Evolutionary conservation across 2,329 filamentous ascomycete species (phyloP).

Genomic region (Penicillium hordei): DNA sequence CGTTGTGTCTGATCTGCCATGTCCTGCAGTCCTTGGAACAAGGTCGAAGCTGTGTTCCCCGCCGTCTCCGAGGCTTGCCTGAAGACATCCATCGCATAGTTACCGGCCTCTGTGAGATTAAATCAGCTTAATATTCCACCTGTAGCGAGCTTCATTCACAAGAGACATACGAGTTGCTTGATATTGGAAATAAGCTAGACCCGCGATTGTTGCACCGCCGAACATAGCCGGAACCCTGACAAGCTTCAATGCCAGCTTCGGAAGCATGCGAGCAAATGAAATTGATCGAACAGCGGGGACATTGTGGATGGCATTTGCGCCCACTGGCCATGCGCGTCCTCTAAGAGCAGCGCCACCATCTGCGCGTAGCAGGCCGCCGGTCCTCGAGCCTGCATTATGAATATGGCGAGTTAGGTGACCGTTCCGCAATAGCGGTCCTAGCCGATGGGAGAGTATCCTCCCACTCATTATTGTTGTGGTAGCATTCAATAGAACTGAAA

Average conservation of each 20-base stretch:
- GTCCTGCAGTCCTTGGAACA: slow-evolving; percentile 71
- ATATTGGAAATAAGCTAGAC: slow-evolving; percentile 90
- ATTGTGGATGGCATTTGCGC: slow-evolving; percentile 80
- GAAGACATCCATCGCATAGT: slow-evolving; percentile 74
- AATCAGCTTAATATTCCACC: background rate
- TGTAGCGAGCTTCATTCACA: background rate
- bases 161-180: slow-evolving; percentile 75
- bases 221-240: slow-evolving; percentile 85
- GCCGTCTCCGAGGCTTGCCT: slow-evolving; percentile 71
- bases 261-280: slow-evolving; percentile 69
- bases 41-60: slow-evolving; percentile 63
- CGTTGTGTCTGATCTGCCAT: slow-evolving; percentile 75
- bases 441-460: slow-evolving; percentile 73
- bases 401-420: slow-evolving; percentile 61
- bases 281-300: slow-evolving; percentile 62
- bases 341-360: slow-evolving; percentile 62
- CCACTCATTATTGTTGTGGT: slow-evolving; percentile 60
- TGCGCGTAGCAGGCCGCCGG: slow-evolving; percentile 67
- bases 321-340: slow-evolving; percentile 72
- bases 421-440: slow-evolving; percentile 66
- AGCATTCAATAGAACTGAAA: slow-evolving; percentile 35
- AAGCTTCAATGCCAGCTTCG: slow-evolving; percentile 88
- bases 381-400: slow-evolving; percentile 60
- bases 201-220: slow-evolving; percentile 81
- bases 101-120: slow-evolving; percentile 63